Percentiles rank a stretch among this genome's conserved stretches.
phyloP scores from a whole-genome alignment of 164 flowering plant species.

The Liriodendron chinense region DNA sequence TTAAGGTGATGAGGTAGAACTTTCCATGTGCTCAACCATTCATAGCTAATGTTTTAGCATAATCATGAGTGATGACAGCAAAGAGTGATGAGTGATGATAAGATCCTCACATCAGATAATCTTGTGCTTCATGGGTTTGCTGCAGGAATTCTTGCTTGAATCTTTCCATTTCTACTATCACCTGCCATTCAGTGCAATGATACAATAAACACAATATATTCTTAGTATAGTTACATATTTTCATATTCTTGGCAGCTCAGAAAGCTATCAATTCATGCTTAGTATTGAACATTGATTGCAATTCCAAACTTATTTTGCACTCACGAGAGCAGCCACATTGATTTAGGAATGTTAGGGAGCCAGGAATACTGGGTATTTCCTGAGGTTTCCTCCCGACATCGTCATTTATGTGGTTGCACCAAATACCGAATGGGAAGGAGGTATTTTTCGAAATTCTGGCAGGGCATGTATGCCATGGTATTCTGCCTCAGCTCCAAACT shows the following conservation, averaged over 20 bases:
- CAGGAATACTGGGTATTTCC: not conserved
- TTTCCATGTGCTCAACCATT: slow-evolving; percentile 1
- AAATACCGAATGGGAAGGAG: not conserved
- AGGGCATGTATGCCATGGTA: not conserved
- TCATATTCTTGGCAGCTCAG: not conserved
- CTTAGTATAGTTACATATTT: not conserved
- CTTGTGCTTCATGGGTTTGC: slow-evolving; percentile 43
- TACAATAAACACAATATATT: not conserved
- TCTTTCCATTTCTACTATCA: slow-evolving; percentile 78
- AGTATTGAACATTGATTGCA: not conserved
- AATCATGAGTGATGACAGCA: not conserved
- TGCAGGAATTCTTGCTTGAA: slow-evolving; percentile 62
- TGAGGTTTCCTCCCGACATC: not conserved
- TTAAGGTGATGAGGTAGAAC: not conserved
- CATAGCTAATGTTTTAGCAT: not conserved
- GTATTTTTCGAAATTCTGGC: not conserved
- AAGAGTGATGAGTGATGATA: not conserved
- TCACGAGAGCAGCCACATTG: not conserved
- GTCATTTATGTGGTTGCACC: not conserved
- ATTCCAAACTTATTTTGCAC: not conserved
- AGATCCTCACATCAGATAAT: slow-evolving; percentile 56
- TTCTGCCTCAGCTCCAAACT: not conserved
- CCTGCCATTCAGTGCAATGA: slow-evolving; percentile 47
- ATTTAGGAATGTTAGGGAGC: not conserved
- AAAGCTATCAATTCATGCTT: not conserved